Evolutionary conservation across 148 eudicot genomes (phyloP), one percentile per base, ranked within the genome.

Genomic region (Fagopyrum tataricum): DNA sequence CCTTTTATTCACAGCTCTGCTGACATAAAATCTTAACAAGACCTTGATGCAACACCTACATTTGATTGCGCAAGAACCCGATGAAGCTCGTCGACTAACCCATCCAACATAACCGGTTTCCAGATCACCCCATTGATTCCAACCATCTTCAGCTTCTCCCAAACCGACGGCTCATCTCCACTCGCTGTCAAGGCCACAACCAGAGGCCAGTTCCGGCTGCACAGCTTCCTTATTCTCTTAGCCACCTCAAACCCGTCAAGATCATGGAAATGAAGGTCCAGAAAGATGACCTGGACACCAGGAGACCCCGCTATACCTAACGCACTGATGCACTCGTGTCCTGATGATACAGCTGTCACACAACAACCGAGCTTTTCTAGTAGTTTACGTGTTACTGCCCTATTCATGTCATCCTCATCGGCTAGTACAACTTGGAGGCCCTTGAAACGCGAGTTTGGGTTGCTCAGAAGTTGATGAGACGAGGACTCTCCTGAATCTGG

Each of bases 351-450:
- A 1, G 83, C 24, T 39, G 89, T 77, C n/a, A 93, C 91, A 0
- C 31, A 59, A 77, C 94, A 91, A 1, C 97, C 98, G 6, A 91
- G 80, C 61, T 87, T 93, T 67, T 90, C 86, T 4, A 91, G 92
- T 44, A 89, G 73, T 69, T 78, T 89, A 70, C 76, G 72, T 14
- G 94, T 87, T 44, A 93, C 95, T 0, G 88, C 87, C 69, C 91
- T 76, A 62, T 93, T 93, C 77, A 85, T 78, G 47, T 86, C 83
- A 44, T 89, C 87, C 18, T 84, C 83, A 41, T 93, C 98, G 7
- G 89, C 98, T 74, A 93, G 53, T 12, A 93, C 81, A 26, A 93
- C 85, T n/a, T 82, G 81, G 23, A 93, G 85, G 80, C 94, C 98
- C 47, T 70, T 77, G 74, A 93, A 86, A 9, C 76, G 23, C 24